These are phyloP conservation scores for Ilyonectria sp. DNA, from an alignment of 2,329 filamentous ascomycete genomes.

Conservation along the genomic window DNA sequence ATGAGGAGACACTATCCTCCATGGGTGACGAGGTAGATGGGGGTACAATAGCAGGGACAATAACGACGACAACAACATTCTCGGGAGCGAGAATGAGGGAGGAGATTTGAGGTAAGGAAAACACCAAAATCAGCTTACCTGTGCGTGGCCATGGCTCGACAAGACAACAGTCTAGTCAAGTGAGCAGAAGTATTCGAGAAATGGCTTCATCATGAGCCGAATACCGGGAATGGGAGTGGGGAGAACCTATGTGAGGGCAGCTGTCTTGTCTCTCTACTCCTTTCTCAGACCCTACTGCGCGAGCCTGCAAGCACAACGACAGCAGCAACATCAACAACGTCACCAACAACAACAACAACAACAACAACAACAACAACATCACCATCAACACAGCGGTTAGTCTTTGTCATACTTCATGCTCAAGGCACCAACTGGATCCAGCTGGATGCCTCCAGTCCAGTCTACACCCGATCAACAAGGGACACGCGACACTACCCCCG, in stretches of 20 bases:
- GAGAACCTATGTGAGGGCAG: background rate
- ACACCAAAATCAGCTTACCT: conserved; percentile 14
- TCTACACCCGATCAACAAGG: conserved; percentile 31
- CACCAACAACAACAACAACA: conserved; percentile 29
- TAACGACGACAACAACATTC: background rate
- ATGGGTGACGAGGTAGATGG: background rate
- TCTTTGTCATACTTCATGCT: conserved; percentile 25
- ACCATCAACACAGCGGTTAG: conserved; percentile 34
- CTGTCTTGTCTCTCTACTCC: conserved; percentile 10
- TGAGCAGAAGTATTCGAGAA: background rate
- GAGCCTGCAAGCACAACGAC: conserved; percentile 16
- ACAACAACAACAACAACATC: conserved; percentile 28
- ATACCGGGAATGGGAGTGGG: background rate
- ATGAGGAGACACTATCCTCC: background rate
- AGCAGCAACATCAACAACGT: conserved; percentile 13
- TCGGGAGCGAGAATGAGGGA: background rate
- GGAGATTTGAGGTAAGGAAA: conserved; percentile 1
- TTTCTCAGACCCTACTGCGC: conserved; percentile 13
- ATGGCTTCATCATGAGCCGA: conserved; percentile 12
- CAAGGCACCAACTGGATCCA: conserved; percentile 19
- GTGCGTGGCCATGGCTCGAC: conserved; percentile 1
- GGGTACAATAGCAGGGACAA: background rate
- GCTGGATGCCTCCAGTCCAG: background rate
- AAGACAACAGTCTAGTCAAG: conserved; percentile 2
- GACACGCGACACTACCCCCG: conserved; percentile 18